A percentile compares a stretch with the other conserved stretches of the same genome.
Conservation (phyloP, 2,329 filamentous ascomycete genomes). For the Ceratocystis lukuohia region DNA sequence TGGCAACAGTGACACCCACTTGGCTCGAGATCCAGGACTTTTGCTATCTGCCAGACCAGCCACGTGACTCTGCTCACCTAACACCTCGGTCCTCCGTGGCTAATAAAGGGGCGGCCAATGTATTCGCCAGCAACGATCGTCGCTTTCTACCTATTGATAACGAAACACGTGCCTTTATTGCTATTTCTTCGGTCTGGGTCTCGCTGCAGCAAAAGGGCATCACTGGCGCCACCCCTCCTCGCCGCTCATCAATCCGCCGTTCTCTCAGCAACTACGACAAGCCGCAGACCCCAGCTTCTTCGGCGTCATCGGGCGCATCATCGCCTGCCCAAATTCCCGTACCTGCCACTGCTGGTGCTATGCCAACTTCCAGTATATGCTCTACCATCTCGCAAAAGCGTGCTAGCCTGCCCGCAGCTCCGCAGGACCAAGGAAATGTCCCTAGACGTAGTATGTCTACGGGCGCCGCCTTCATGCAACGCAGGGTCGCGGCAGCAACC, state of each 20-base stretch:
- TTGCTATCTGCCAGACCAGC: conserved; percentile 14
- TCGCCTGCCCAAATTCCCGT: neutral
- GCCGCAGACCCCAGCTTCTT: neutral
- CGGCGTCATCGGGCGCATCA: conserved; percentile 1
- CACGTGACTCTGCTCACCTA: neutral
- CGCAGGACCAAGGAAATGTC: conserved; percentile 1
- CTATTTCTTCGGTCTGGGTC: conserved; percentile 23
- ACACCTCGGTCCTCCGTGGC: conserved; percentile 10
- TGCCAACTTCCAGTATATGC: neutral
- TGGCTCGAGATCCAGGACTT: conserved; percentile 54
- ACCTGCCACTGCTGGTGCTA: neutral
- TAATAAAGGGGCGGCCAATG: neutral
- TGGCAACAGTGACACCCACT: conserved; percentile 51
- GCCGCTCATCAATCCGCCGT: conserved; percentile 11
- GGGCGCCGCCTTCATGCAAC: conserved; percentile 23
- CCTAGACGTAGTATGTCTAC: conserved; percentile 22
- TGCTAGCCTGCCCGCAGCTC: conserved; percentile 6
- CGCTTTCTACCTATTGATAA: conserved; percentile 22
- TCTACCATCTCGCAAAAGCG: conserved; percentile 5
- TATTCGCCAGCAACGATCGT: conserved; percentile 13
- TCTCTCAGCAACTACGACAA: conserved; percentile 7
- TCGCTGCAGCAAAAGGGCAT: conserved; percentile 22
- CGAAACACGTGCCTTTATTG: conserved; percentile 21
- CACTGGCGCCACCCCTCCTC: conserved; percentile 8
- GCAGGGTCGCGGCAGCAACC: conserved; percentile 13